Evolutionary conservation across 495 filamentous ascomycete genomes (phyloP), one percentile per base, ranked within the genome.

Genomic region (Pyronema omphalodes): DNA sequence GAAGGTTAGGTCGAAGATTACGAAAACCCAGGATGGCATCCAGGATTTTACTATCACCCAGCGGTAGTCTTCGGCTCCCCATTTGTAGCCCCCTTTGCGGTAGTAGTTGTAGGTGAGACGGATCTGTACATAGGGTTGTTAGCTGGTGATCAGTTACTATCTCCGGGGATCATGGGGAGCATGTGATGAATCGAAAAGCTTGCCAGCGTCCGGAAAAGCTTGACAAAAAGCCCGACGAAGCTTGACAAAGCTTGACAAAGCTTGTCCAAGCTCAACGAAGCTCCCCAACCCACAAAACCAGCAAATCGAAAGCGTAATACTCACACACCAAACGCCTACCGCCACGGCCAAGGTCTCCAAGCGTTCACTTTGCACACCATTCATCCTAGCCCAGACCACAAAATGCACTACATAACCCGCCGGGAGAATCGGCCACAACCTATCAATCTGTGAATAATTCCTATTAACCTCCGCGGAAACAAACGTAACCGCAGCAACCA

Each of bases 101-200:
- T 84, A 94, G 67, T 94, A 99, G 69, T 99, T 99, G 76, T 75
- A 95, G 2, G 91, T 93, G 63, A 99, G 71, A 39, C 93, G 83
- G 49, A 71, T 55, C 81, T 85, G 61, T 29, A n/a, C n/a, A n/a
- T n/a, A n/a, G 17, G 17, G 14, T 18, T 14, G 34, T 37, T 23
- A 29, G 23, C 5, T 29, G 23, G 23, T 29, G 23, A 29, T 29
- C 23, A 29, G 5, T 29, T 29, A 5, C 23, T 29, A n/a, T n/a
- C n/a, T n/a, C n/a, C n/a, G 23, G 23, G 1, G 23, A 29, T n/a
- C n/a, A n/a, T n/a, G n/a, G n/a, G n/a, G 23, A 29, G 23, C 23
- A 2, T 29, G 23, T 29, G 23, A 29, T 29, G 23, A 5, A 29
- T 29, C 1, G 23, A 29, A 29, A n/a, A n/a, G n/a, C n/a, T n/a